Conservation (phyloP, 2,329 filamentous ascomycete genomes). For the Beauveria australis region DNA sequence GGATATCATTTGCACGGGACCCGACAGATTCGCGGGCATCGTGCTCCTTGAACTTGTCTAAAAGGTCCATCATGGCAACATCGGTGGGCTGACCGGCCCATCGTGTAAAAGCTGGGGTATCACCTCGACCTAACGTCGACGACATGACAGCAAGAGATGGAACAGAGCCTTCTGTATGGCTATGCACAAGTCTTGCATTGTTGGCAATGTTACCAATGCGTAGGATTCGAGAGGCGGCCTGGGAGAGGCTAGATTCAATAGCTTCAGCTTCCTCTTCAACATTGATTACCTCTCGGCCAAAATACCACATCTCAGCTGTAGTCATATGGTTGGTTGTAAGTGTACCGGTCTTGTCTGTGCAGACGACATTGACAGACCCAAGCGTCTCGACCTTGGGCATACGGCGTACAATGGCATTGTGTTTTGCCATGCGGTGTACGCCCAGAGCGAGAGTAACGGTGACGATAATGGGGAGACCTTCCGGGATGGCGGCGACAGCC, state of each 20-base stretch:
- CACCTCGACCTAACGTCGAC: conserved; percentile 61
- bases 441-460: conserved; percentile 93
- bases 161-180: conserved; percentile 60
- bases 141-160: conserved; percentile 71
- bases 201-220: conserved; percentile 96
- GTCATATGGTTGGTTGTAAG: conserved; percentile 98
- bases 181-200: conserved; percentile 72
- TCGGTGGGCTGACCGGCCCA: conserved; percentile 98
- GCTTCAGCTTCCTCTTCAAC: conserved; percentile 47
- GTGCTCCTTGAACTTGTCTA: conserved; percentile 85
- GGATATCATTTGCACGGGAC: conserved; percentile 74
- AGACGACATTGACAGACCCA: conserved; percentile 98
- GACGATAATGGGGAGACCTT: conserved; percentile 95
- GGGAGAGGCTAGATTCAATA: conserved; percentile 52
- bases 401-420: conserved; percentile 89
- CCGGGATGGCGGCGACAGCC: conserved; percentile 90
- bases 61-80: conserved; percentile 88
- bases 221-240: conserved; percentile 71
- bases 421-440: conserved; percentile 90
- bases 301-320: conserved; percentile 92
- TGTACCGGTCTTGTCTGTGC: conserved; percentile 92
- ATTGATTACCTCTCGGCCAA: conserved; percentile 54
- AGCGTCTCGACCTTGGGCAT: conserved; percentile 96
- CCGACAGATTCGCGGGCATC: conserved; percentile 83
- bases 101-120: conserved; percentile 61